phyloP scores from a whole-genome alignment of 352 stramenopile genomes.

The Vaucheria bursata region DNA sequence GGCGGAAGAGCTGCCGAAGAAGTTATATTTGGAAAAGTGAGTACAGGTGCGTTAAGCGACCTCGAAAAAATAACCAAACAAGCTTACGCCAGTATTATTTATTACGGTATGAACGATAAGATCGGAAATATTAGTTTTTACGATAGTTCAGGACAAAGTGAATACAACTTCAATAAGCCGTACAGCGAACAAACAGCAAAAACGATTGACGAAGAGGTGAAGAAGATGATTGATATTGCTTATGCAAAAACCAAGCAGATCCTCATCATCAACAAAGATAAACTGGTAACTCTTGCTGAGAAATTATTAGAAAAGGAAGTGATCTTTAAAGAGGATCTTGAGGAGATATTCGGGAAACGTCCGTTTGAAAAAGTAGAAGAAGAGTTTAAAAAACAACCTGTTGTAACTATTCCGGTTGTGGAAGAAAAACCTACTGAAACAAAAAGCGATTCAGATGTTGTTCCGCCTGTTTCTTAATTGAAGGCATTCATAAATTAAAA shows the following conservation, averaged over 20 bases:
- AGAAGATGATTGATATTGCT: constrained; percentile 82
- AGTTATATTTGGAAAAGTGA: constrained; percentile 60
- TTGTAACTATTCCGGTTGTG: no score
- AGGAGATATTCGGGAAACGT: constrained; percentile 81
- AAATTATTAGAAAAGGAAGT: constrained; percentile 88
- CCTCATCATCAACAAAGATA: constrained; percentile 31
- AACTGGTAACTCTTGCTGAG: constrained; percentile 83
- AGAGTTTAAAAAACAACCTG: no score
- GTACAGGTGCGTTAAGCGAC: constrained; percentile 63
- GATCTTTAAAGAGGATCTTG: constrained; percentile 96
- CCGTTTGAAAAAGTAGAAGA: no score
- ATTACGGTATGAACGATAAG: constrained; percentile 93
- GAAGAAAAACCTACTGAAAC: no score
- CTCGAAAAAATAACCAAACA: constrained; percentile 72
- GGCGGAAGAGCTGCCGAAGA: constrained; percentile 63
- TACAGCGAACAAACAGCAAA: constrained; percentile 92
- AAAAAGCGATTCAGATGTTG: no score
- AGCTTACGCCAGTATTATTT: constrained; percentile 89
- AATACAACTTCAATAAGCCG: neutral
- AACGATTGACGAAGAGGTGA: constrained; percentile 92
- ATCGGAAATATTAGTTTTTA: constrained; percentile 49
- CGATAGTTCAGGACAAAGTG: neutral
- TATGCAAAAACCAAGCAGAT: no score
- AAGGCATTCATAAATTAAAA: no score
- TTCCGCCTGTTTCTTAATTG: no score